Evolutionary conservation across 176 grass and related monocot genomes (phyloP), one percentile per base, ranked within the genome.

Genomic region (Phoenix roebelenii): DNA sequence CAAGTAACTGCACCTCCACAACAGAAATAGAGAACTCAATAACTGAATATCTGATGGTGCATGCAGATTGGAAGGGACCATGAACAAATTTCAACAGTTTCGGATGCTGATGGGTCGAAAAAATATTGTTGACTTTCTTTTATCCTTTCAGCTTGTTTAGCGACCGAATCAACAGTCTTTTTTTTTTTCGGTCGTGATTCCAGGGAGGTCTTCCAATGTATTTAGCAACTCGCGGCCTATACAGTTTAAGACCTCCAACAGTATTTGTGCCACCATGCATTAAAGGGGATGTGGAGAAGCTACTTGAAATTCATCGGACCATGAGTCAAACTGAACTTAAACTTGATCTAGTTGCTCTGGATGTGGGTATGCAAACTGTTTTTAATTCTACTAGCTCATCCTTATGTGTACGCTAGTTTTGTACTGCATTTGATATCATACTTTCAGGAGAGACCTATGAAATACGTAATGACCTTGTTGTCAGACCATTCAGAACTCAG

Each of bases 401-500:
- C 73, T 44, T 6, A 71, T 70, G 18, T 35, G 22, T 74, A 15
- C 3, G 9, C 9, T 44, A 44, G 35, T 51, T 79, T 76, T 71
- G 84, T 39, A 84, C 16, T 72, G 9, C 15, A 18, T 49, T 63
- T 49, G 20, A 14, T 35, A 57, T 52, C 55, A 15, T 25, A 77
- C 23, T 79, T 65, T 82, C 61, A 98, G 93, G 84, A 50, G 87
- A 97, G 73, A 98, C 93, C 3, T 89, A 92, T 76, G 87, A 97
- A 77, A 85, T 92, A 68, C 72, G 93, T 60, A 97, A 98, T 81
- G 84, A 92, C 65, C 87, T 97, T 81, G 93, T 98, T 75, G 84
- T 83, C 30, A 85, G 84, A 58, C 87, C 93, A 80, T 92, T 98
- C 70, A 78, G 81, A 72, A 98, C 87, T 56, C 79, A 83, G 57